A percentile compares a stretch with the other conserved stretches of the same genome.
phyloP scores from a whole-genome alignment of 2,329 filamentous ascomycete genomes.

The Penicillium aurantiogriseum region DNA sequence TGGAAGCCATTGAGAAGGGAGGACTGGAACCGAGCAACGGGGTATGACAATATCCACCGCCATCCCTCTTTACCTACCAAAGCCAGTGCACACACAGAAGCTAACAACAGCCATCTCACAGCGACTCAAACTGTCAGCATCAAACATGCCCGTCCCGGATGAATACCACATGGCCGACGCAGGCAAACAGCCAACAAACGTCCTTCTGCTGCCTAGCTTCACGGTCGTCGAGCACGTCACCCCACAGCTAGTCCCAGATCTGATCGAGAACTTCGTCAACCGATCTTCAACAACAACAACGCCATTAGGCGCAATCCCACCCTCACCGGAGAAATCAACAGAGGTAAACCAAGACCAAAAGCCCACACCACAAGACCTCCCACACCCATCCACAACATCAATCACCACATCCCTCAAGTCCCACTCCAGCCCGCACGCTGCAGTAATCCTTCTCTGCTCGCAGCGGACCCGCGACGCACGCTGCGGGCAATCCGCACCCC shows the following conservation, averaged over 20 bases:
- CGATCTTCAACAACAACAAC: conserved; percentile 70
- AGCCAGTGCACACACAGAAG: not conserved
- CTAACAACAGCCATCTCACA: conserved; percentile 35
- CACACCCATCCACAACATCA: conserved; percentile 26
- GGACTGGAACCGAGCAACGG: conserved; percentile 44
- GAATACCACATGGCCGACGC: conserved; percentile 59
- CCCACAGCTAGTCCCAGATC: conserved; percentile 66
- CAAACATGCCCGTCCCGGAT: conserved; percentile 78
- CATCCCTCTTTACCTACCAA: not conserved
- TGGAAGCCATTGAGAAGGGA: conserved; percentile 66
- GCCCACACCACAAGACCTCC: conserved; percentile 4
- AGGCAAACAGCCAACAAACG: conserved; percentile 65
- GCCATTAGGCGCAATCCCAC: conserved; percentile 52
- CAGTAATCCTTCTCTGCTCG: conserved; percentile 88
- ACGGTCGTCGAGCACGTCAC: conserved; percentile 79
- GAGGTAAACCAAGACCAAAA: conserved; percentile 25
- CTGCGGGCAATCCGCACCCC: conserved; percentile 88
- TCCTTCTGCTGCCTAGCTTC: conserved; percentile 83
- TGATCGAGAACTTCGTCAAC: conserved; percentile 71
- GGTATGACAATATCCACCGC: conserved; percentile 28
- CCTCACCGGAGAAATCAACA: not conserved
- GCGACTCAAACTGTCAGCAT: conserved; percentile 87
- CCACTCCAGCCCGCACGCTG: conserved; percentile 74
- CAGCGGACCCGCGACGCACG: conserved; percentile 92
- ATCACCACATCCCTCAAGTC: conserved; percentile 49